Evolutionary conservation across 2,329 filamentous ascomycete genomes (phyloP).

Genomic region (Penicillium sumatraense): DNA sequence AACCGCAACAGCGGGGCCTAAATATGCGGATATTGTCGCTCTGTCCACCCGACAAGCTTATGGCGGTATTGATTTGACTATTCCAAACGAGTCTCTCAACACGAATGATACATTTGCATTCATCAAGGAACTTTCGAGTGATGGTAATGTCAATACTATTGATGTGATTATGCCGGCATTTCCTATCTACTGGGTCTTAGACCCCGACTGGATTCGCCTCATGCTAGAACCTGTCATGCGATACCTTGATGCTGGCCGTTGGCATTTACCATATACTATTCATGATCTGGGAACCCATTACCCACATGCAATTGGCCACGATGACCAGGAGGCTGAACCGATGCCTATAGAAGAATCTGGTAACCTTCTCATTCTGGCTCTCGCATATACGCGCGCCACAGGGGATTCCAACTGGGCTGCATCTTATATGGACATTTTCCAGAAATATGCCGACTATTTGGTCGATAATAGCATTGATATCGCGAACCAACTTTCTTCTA

Average conservation of each 20-base stretch:
- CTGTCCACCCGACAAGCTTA: conserved; percentile 49
- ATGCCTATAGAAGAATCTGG: conserved; percentile 51
- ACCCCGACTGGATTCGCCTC: conserved; percentile 49
- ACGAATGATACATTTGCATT: conserved; percentile 41
- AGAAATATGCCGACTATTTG: conserved; percentile 49
- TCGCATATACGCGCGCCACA: conserved; percentile 45
- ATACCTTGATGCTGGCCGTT: conserved; percentile 47
- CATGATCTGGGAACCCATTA: conserved; percentile 50
- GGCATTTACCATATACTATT: conserved; percentile 44
- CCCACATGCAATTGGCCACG: conserved; percentile 47
- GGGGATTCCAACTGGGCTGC: conserved; percentile 43
- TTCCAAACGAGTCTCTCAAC: conserved; percentile 39
- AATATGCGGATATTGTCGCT: conserved; percentile 49
- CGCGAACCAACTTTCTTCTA: conserved; percentile 46
- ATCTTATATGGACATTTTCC: conserved; percentile 41
- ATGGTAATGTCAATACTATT: conserved; percentile 50
- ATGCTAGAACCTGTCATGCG: conserved; percentile 50
- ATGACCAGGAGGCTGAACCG: conserved; percentile 43
- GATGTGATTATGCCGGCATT: conserved; percentile 51
- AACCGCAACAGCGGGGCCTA: conserved; percentile 37
- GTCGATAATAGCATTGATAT: conserved; percentile 46
- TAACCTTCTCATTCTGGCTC: conserved; percentile 44
- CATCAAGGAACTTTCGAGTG: conserved; percentile 50
- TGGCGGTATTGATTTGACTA: conserved; percentile 46
- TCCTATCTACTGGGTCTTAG: conserved; percentile 49